A percentile compares a stretch with the other conserved stretches of the same genome.
Evolutionary conservation across 495 filamentous ascomycete species (phyloP).

Genomic region (Lophiostoma macrostomum): DNA sequence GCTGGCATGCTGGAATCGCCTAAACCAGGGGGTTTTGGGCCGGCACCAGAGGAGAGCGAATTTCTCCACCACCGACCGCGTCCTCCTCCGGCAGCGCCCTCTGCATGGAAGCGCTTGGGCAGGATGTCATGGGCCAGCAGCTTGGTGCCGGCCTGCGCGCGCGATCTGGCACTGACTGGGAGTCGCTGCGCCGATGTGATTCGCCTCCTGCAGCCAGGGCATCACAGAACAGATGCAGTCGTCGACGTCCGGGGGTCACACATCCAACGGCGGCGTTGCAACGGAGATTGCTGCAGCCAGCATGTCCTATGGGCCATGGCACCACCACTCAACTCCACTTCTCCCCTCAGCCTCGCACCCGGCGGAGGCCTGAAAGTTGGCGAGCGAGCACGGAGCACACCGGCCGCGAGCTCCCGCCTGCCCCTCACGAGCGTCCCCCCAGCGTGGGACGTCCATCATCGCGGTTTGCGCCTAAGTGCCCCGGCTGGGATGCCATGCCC

Average conservation of each 20-base stretch:
- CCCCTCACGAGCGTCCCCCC: constrained; percentile 2
- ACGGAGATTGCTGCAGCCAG: constrained; percentile 35
- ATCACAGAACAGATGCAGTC: constrained; percentile 17
- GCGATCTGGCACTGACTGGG: constrained; percentile 25
- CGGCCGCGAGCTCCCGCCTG: background rate
- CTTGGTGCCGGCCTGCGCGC: constrained; percentile 27
- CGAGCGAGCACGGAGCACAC: constrained; percentile 2
- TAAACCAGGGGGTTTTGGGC: constrained; percentile 21
- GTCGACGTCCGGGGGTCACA: constrained; percentile 18
- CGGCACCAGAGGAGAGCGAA: constrained; percentile 4
- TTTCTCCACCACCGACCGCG: background rate
- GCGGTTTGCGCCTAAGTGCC: constrained; percentile 22
- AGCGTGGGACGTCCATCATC: constrained; percentile 25
- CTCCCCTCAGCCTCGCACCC: constrained; percentile 24
- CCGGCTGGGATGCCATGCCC: constrained; percentile 7
- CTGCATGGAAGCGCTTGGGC: constrained; percentile 7
- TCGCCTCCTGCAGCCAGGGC: constrained; percentile 22
- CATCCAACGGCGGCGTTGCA: constrained; percentile 30
- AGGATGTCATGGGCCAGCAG: constrained; percentile 23
- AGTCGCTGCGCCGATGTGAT: constrained; percentile 14
- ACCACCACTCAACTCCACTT: background rate
- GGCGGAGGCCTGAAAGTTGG: background rate
- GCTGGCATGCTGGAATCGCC: background rate
- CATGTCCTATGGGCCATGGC: constrained; percentile 7
- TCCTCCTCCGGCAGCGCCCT: background rate